A percentile compares a stretch with the other conserved stretches of the same genome.
phyloP scores from a whole-genome alignment of 148 eudicot species.

The Vaccinium myrtillus region DNA sequence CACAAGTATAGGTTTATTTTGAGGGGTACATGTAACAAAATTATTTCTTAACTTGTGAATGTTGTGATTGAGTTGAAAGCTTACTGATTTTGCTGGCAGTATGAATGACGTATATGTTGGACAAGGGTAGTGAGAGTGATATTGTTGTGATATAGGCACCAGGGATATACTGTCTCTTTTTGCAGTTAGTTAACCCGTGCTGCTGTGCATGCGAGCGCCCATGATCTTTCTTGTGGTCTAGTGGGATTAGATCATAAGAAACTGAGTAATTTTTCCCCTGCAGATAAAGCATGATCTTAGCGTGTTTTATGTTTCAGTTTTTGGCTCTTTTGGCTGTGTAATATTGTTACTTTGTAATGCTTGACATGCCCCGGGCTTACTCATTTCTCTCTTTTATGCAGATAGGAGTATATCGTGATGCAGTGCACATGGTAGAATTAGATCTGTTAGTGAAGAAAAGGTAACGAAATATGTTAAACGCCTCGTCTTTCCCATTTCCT shows the following conservation, averaged over 20 bases:
- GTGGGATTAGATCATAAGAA: background rate
- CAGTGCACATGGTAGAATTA: conserved; percentile 33
- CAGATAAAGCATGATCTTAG: background rate
- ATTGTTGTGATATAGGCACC: background rate
- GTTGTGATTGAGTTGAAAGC: background rate
- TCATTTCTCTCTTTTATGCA: conserved; percentile 6
- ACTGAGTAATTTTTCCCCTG: background rate
- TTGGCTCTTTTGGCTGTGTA: background rate
- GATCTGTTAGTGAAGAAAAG: conserved; percentile 34
- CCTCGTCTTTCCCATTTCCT: background rate
- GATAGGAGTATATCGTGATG: conserved; percentile 31
- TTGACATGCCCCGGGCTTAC: background rate
- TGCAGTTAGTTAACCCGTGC: background rate
- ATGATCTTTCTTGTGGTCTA: background rate
- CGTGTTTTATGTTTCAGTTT: background rate
- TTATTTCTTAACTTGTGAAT: background rate
- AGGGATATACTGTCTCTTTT: background rate
- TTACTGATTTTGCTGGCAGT: background rate
- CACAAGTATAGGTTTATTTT: too few relatives aligned
- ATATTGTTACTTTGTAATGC: background rate
- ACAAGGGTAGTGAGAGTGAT: background rate
- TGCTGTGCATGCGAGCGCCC: background rate
- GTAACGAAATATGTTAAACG: background rate
- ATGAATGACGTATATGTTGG: background rate
- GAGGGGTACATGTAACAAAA: too few relatives aligned